Percentiles rank a stretch among this genome's conserved stretches.
phyloP scores from a whole-genome alignment of 2,329 filamentous ascomycete genomes.

The Epichloe sp. region DNA sequence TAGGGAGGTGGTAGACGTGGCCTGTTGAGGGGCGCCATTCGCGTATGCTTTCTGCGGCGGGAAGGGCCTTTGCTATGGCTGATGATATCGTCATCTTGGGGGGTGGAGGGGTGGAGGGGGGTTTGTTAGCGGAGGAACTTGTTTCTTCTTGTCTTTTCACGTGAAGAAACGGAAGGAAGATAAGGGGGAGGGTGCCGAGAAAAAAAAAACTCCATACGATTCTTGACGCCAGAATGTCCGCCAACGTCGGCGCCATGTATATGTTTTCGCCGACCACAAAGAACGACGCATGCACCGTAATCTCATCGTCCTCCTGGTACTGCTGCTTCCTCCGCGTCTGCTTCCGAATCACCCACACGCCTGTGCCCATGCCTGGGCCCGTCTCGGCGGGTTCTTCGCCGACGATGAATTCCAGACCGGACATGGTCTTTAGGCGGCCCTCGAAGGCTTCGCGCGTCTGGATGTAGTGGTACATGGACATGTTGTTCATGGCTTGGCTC shows the following conservation, averaged over 20 bases:
- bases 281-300: slow-evolving; percentile 46
- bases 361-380: slow-evolving; percentile 50
- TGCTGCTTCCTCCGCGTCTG: slow-evolving; percentile 47
- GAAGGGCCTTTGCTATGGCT: slow-evolving; percentile 38
- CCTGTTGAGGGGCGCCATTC: slow-evolving; percentile 43
- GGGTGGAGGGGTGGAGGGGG: neutral
- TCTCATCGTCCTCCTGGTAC: slow-evolving; percentile 41
- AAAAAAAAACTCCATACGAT: slow-evolving; percentile 27
- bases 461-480: slow-evolving; percentile 42
- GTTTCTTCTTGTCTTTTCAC: neutral
- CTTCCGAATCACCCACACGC: slow-evolving; percentile 58
- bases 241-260: slow-evolving; percentile 50
- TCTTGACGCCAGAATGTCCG: slow-evolving; percentile 44
- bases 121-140: neutral
- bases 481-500: slow-evolving; percentile 49
- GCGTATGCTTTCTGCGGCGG: slow-evolving; percentile 35
- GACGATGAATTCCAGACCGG: slow-evolving; percentile 53
- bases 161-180: neutral
- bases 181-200: too few species aligned
- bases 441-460: slow-evolving; percentile 52
- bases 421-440: slow-evolving; percentile 48
- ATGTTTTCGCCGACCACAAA: slow-evolving; percentile 54
- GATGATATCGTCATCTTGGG: slow-evolving; percentile 38
- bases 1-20: slow-evolving; percentile 34
- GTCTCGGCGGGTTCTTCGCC: slow-evolving; percentile 52